Base-by-base conservation (phyloP, 371 early-diverging fungal species). In the Zychaea mexicana region DNA sequence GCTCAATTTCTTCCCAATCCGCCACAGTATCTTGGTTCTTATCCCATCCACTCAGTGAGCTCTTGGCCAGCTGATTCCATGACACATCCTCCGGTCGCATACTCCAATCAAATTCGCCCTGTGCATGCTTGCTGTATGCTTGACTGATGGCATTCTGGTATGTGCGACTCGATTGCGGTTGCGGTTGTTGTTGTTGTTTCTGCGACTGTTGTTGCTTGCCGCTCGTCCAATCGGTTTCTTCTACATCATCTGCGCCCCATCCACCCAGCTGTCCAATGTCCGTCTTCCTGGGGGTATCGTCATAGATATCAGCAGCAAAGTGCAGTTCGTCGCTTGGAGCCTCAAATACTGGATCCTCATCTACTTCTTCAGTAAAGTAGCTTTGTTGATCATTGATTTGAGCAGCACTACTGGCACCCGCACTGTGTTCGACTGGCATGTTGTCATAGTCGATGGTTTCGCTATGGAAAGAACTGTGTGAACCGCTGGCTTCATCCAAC, bases 41-140 rank as follows among this genome's bases (percentile, higher is more conserved):
- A 8, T 58, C 10, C 77, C 77, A 77, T 7, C 58, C 26, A 1
- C 26, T 15, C 8, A 21, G 32, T 9, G 69, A 66, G 5, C 60
- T 30, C 9, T 47, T 57, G 3, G 67, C 74, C 57, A 77, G 62
- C 0, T 55, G 12, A 10, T 62, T 57, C 77, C 77, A 77, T 1
- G 55, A 54, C 5, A 64, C 66, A 30, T 67, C 57, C n/a, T 55
- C 38, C 1, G 33, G 60, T 24, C 47, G 22, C 1, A 47, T 45
- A 10, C 31, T 53, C 58, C 57, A 73, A 9, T 36, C 54, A 63
- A 70, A 77, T 32, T 68, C 57, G 7, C 70, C 77, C 0, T 45
- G n/a, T 2, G 31, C 53, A 13, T 62, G 63, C 15, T 59, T 13
- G 21, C 22, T n/a, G 17, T 49, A 57, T 27, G 62, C 52, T 33